phyloP scores from a whole-genome alignment of 2,329 filamentous ascomycete genomes.

The Xylariaceae sp. region DNA sequence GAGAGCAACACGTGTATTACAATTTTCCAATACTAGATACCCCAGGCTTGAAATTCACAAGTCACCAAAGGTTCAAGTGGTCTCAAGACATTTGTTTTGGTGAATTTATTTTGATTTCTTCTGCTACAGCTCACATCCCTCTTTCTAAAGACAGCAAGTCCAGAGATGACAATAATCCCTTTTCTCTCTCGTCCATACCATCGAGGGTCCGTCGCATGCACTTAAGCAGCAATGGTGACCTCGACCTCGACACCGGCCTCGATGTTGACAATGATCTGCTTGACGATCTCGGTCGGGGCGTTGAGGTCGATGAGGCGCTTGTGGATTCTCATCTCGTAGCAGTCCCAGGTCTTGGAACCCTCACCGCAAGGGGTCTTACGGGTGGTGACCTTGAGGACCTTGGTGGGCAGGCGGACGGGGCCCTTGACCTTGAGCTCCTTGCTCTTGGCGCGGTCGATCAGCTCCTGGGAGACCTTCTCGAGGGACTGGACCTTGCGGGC shows the following conservation, averaged over 20 bases:
- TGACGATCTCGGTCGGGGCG: constrained; percentile 95
- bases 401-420: constrained; percentile 91
- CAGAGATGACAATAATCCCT: constrained; percentile 6
- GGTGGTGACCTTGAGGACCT: constrained; percentile 94
- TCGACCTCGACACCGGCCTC: constrained; percentile 91
- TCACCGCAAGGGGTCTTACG: constrained; percentile 99
- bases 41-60: too few species aligned
- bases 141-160: too few species aligned
- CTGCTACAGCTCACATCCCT: too few species aligned
- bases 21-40: too few species aligned
- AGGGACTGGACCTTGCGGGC: constrained; percentile 85
- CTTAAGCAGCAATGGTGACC: constrained; percentile 84
- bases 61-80: too few species aligned
- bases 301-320: constrained; percentile 97
- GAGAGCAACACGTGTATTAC: too few species aligned
- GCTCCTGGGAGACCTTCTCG: constrained; percentile 97
- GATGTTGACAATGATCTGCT: constrained; percentile 96
- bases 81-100: too few species aligned
- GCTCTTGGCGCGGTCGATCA: constrained; percentile 96
- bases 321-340: constrained; percentile 98
- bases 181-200: too few species aligned
- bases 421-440: constrained; percentile 99
- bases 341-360: constrained; percentile 99
- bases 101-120: too few species aligned
- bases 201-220: constrained; percentile 6